phyloP scores from a whole-genome alignment of 352 stramenopile species.

The Pythium utonaiense region DNA sequence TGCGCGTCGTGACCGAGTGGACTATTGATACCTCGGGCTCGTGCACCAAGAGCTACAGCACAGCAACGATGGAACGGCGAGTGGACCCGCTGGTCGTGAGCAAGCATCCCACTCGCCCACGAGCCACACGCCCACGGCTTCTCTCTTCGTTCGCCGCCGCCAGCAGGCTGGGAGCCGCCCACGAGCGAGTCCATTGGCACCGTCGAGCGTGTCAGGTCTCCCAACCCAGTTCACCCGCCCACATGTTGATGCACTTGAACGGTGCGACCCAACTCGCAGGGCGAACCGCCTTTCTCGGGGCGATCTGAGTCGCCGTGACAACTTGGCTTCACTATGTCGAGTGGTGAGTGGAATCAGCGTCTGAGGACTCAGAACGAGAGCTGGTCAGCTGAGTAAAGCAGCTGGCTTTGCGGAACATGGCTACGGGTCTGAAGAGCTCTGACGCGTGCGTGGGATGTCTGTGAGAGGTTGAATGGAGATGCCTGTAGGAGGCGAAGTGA shows the following conservation, averaged over 20 bases:
- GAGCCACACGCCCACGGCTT: neutral
- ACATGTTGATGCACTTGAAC: neutral
- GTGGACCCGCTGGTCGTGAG: neutral
- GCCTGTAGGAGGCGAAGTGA: neutral
- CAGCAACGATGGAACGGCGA: no score
- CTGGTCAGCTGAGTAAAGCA: neutral
- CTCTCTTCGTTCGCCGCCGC: neutral
- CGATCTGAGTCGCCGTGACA: neutral
- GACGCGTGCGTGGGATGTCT: neutral
- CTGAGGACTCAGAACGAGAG: neutral
- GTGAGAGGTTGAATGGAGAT: neutral
- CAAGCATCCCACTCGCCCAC: neutral
- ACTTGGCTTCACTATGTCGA: neutral
- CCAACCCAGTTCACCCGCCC: neutral
- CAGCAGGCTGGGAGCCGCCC: neutral
- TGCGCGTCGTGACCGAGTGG: neutral
- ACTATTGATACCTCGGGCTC: no score
- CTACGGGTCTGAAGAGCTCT: neutral
- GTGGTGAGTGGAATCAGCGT: neutral
- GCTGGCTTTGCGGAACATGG: constrained; percentile 1
- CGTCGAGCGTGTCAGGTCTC: neutral
- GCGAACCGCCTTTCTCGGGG: neutral
- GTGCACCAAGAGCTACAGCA: no score
- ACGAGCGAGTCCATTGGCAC: neutral
- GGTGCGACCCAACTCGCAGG: neutral